Evolutionary conservation across 768 basidiomycete genomes (phyloP).

Genomic region (Trametes villosa): DNA sequence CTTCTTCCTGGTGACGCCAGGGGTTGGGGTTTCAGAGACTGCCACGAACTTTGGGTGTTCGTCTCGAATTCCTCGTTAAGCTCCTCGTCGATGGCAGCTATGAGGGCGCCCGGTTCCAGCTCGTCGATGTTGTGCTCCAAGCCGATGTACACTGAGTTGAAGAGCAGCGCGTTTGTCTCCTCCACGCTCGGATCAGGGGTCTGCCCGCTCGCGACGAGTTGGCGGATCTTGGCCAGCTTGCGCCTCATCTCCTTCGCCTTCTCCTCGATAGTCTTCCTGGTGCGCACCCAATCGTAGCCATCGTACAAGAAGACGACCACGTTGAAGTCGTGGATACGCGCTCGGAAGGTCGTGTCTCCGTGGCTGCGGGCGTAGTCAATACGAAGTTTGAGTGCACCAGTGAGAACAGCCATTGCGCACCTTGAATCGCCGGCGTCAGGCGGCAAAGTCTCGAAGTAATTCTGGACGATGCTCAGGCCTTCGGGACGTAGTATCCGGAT

Average conservation of each 20-base stretch:
- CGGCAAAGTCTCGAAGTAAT: constrained; percentile 71
- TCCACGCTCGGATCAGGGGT: constrained; percentile 77
- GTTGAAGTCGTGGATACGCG: constrained; percentile 65
- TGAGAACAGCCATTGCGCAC: constrained; percentile 42
- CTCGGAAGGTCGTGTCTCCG: constrained; percentile 52
- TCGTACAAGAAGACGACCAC: constrained; percentile 80
- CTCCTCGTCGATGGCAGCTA: constrained; percentile 93
- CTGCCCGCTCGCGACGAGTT: constrained; percentile 91
- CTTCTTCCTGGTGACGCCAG: constrained; percentile 42
- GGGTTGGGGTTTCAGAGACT: constrained; percentile 64
- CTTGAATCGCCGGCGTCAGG: constrained; percentile 55
- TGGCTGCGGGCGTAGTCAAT: constrained; percentile 33
- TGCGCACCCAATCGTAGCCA: constrained; percentile 92
- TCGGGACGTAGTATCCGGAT: constrained; percentile 72
- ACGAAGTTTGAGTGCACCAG: no score
- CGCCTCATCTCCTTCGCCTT: constrained; percentile 88
- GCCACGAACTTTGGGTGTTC: constrained; percentile 87
- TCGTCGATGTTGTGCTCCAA: constrained; percentile 77
- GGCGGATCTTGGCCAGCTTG: constrained; percentile 85
- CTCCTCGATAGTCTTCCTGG: constrained; percentile 85
- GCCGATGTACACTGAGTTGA: constrained; percentile 95
- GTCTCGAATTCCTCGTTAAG: constrained; percentile 77
- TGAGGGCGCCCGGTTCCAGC: constrained; percentile 73
- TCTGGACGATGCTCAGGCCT: constrained; percentile 70
- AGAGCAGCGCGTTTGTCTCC: constrained; percentile 73